These are phyloP conservation scores for Endocladia muricata DNA, from an alignment of 31 red algal species.

Conservation along the genomic window DNA sequence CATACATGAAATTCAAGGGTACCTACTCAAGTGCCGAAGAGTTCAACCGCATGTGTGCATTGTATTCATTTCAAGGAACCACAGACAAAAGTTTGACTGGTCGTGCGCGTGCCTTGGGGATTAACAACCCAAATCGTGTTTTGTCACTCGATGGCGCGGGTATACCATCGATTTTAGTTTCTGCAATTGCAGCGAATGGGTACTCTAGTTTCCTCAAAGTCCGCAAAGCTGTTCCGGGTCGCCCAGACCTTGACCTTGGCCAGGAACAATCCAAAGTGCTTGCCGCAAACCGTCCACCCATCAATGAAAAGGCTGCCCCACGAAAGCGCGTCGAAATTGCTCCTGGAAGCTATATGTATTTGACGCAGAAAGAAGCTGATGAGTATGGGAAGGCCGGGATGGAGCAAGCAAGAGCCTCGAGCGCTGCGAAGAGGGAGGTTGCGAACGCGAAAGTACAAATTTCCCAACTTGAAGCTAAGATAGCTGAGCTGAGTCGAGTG, in stretches of 20 bases:
- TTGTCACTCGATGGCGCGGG: conserved; percentile 84
- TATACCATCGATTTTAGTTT: conserved; percentile 47
- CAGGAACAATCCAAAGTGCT: not conserved
- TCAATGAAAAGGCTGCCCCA: conserved; percentile 44
- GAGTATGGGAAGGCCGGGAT: not conserved
- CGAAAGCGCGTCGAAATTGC: conserved; percentile 54
- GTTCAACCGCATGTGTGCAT: conserved; percentile 74
- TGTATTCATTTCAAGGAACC: conserved; percentile 59
- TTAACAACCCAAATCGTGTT: conserved; percentile 68
- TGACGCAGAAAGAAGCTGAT: conserved; percentile 36
- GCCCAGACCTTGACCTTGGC: conserved; percentile 69
- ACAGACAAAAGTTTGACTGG: conserved; percentile 56
- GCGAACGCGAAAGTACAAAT: conserved; percentile 45
- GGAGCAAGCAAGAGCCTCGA: conserved; percentile 9
- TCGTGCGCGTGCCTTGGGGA: conserved; percentile 33
- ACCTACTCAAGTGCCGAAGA: conserved; percentile 62
- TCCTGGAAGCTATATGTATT: conserved; percentile 68
- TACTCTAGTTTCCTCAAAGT: conserved; percentile 32
- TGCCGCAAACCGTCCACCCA: not conserved
- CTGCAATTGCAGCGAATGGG: conserved; percentile 30
- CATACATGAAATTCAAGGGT: conserved; percentile 66
- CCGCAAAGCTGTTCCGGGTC: conserved; percentile 57
- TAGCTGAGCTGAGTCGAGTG: conserved; percentile 20
- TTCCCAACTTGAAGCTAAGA: conserved; percentile 39
- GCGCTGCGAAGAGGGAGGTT: conserved; percentile 40